phyloP scores from a whole-genome alignment of 2,329 filamentous ascomycete genomes.

The Aureobasidium namibiae region DNA sequence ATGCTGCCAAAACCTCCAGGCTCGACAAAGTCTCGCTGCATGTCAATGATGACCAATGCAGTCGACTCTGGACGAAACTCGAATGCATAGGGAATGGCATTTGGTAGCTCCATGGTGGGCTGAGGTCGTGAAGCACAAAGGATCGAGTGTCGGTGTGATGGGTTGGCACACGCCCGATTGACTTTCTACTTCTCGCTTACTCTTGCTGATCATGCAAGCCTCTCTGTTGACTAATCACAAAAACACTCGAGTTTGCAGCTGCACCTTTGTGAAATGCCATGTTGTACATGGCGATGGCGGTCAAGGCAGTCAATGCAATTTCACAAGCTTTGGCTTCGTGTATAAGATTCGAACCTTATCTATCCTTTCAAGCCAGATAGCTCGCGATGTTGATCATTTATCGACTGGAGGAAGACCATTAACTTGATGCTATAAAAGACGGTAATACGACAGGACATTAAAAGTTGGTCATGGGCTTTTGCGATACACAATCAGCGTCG shows the following conservation, averaged over 20 bases:
- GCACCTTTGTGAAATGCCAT: neutral
- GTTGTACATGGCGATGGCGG: neutral
- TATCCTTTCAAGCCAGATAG: no score
- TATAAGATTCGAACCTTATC: neutral
- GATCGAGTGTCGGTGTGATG: neutral
- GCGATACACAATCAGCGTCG: neutral
- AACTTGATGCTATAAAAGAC: neutral
- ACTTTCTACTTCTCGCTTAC: neutral
- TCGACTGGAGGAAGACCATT: neutral
- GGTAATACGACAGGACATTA: neutral
- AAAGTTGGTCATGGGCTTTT: neutral
- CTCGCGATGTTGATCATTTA: no score
- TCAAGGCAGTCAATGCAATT: neutral
- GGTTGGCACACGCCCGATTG: neutral
- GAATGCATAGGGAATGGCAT: slow-evolving; percentile 32
- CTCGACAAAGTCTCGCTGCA: slow-evolving; percentile 46
- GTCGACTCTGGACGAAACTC: slow-evolving; percentile 39
- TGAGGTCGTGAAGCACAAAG: neutral
- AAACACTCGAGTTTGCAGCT: neutral
- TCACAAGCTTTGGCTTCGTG: neutral
- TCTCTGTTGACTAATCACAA: neutral
- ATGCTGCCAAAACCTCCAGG: slow-evolving; percentile 44
- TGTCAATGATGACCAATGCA: slow-evolving; percentile 44
- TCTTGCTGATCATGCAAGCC: neutral
- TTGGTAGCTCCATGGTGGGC: neutral